Evolutionary conservation across 768 basidiomycete genomes (phyloP), one percentile per base, ranked within the genome.

Genomic region (Boletales sp.): DNA sequence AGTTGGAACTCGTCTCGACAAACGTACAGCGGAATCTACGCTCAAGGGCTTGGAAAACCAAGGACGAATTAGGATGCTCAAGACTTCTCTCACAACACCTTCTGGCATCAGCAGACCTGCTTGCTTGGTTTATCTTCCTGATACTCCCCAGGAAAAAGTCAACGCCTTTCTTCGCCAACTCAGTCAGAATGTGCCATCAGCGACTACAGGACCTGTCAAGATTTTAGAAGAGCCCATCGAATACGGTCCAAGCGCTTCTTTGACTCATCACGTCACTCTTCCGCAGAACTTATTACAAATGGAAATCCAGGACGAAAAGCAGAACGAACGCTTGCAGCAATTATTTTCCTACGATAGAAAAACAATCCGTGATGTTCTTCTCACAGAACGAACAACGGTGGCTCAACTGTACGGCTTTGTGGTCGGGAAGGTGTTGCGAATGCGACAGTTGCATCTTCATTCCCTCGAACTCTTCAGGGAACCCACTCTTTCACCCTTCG

Each of bases 21-120:
- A 85, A 63, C 77, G 87, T 12, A 90, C 90, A 1, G 77, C 83
- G 27, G 75, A 74, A 24, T 66, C 75, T 6, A 81, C 84, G 0
- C 69, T 90, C 45, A 76, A 78, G 51, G 78, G 66, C 19, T 65
- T 94, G 61, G 84, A 87, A 65, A 73, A 68, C 36, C 80, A 79
- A 29, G 84, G 84, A 8, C 79, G 82, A 54, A 68, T 94, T 52
- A 91, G 83, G 64, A 75, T 82, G 58, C 69, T 91, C 29, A 85
- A 77, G 55, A 88, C 89, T 3, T 74, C 79, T 6, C 68, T 90
- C 15, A 69, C 78, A 13, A 78, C 79, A 5, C 68, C 74, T 15
- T 85, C 82, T 13, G 86, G 87, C 8, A 69, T 77, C 39, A 79
- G 61, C 44, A 80, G 82, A 15, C 76, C 78, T 18, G 76, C 81